A percentile compares a stretch with the other conserved stretches of the same genome.
phyloP scores from a whole-genome alignment of 2,329 filamentous ascomycete species.

The Trichoderma citrinoviride region DNA sequence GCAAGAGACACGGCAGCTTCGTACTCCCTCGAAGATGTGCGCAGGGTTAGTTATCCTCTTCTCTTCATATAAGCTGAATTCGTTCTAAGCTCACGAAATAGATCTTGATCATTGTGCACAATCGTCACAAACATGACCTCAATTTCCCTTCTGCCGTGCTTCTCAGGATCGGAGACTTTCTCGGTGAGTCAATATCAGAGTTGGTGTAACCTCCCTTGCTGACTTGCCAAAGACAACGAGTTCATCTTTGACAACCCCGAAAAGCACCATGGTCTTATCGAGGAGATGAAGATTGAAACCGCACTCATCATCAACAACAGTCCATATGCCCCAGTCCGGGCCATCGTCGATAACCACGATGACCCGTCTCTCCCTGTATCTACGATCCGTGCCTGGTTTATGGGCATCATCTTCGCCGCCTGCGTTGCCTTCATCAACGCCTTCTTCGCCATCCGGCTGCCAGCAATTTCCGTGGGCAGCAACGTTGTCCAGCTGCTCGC shows the following conservation, averaged over 20 bases:
- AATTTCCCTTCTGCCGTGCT: conserved; percentile 38
- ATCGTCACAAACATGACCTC: conserved; percentile 37
- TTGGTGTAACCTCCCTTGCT: conserved; percentile 17
- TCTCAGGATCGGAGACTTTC: conserved; percentile 37
- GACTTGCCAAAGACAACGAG: conserved; percentile 27
- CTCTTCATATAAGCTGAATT: not conserved
- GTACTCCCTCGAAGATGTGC: conserved; percentile 36
- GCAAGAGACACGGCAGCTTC: conserved; percentile 39
- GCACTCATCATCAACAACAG: conserved; percentile 53
- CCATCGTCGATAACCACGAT: conserved; percentile 56
- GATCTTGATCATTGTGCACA: conserved; percentile 37
- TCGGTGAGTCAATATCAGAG: conserved; percentile 26
- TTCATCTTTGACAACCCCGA: conserved; percentile 37
- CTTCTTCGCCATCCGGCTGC: conserved; percentile 54
- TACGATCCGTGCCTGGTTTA: conserved; percentile 51
- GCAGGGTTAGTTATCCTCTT: conserved; percentile 25
- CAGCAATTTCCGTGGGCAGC: conserved; percentile 47
- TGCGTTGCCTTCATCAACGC: conserved; percentile 50
- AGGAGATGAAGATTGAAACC: conserved; percentile 51
- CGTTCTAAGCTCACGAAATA: conserved; percentile 19
- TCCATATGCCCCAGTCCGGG: conserved; percentile 54
- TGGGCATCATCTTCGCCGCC: conserved; percentile 48
- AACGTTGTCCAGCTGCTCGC: conserved; percentile 55
- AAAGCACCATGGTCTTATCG: conserved; percentile 40
- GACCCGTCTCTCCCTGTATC: conserved; percentile 46